Conservation (phyloP, 257 asterid genomes). For the Scutellaria baicalensis region DNA sequence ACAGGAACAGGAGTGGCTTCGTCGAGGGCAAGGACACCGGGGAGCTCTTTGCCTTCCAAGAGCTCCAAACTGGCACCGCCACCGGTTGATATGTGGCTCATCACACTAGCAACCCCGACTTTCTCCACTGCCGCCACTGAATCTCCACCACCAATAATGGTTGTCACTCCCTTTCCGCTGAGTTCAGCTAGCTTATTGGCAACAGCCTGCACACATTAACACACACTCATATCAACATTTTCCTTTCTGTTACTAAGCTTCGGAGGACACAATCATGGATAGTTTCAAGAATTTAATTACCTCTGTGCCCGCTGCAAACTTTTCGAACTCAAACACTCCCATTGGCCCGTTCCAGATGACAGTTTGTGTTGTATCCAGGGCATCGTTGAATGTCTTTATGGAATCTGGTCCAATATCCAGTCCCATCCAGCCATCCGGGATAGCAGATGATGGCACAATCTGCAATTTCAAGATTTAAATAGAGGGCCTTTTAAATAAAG, state of each 20-base stretch:
- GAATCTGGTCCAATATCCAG: slow-evolving; percentile 87
- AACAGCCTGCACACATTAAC: slow-evolving; percentile 36
- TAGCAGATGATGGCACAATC: slow-evolving; percentile 68
- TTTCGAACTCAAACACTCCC: slow-evolving; percentile 92
- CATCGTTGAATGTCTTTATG: slow-evolving; percentile 65
- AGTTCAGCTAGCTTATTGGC: slow-evolving; percentile 83
- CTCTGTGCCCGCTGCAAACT: slow-evolving; percentile 86
- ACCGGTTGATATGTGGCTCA: slow-evolving; percentile 96
- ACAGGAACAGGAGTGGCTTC: slow-evolving; percentile 76
- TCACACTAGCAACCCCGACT: slow-evolving; percentile 70
- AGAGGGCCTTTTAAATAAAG: neutral
- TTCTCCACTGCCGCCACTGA: slow-evolving; percentile 94
- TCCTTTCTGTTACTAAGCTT: neutral
- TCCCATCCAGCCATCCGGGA: slow-evolving; percentile 95
- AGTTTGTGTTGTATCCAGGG: slow-evolving; percentile 68
- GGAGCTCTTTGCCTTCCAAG: slow-evolving; percentile 77
- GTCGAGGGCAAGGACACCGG: slow-evolving; percentile 84
- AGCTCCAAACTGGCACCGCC: slow-evolving; percentile 98
- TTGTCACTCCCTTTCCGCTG: slow-evolving; percentile 80
- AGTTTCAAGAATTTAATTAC: slow-evolving; percentile 16
- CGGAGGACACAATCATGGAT: neutral
- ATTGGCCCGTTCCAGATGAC: slow-evolving; percentile 94
- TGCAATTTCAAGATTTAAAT: slow-evolving; percentile 17
- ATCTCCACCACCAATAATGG: slow-evolving; percentile 90
- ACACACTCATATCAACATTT: neutral